Conservation (phyloP, 441 rosid species). For the Biscutella laevigata region DNA sequence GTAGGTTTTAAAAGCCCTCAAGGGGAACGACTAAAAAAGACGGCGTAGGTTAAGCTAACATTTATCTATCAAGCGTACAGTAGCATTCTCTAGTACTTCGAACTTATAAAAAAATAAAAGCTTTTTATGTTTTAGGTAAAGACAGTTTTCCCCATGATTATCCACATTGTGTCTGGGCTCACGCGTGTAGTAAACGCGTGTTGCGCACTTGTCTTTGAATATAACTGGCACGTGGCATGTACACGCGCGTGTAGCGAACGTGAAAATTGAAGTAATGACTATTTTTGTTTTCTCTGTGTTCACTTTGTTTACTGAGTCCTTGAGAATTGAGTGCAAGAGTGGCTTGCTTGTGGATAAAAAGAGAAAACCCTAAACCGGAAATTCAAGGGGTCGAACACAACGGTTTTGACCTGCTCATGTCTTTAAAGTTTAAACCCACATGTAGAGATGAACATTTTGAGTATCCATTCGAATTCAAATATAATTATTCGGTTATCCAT, state of each 20-base stretch:
- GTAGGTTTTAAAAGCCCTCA: slow-evolving; percentile 25
- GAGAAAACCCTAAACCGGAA: background rate
- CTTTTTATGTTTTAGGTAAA: background rate
- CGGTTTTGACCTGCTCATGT: too few relatives aligned
- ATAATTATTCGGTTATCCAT: too few relatives aligned
- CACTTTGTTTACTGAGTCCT: background rate
- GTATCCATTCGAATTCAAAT: too few relatives aligned
- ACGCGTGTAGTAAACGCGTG: background rate
- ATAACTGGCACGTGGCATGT: background rate
- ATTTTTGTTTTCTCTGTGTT: background rate
- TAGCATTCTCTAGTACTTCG: background rate
- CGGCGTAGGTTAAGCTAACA: slow-evolving; percentile 17
- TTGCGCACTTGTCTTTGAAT: background rate
- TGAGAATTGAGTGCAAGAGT: background rate
- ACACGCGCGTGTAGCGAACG: background rate
- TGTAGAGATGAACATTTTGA: too few relatives aligned
- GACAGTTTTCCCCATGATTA: slow-evolving; percentile 15
- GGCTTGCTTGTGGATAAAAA: background rate
- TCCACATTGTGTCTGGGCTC: slow-evolving; percentile 11
- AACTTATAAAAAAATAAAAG: background rate
- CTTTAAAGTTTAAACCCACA: too few relatives aligned
- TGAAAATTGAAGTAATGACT: background rate
- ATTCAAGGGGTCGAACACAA: background rate
- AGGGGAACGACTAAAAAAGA: slow-evolving; percentile 9
- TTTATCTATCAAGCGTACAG: background rate